Conservation (phyloP, 306 rosid genomes). For the Corylus avellana region DNA sequence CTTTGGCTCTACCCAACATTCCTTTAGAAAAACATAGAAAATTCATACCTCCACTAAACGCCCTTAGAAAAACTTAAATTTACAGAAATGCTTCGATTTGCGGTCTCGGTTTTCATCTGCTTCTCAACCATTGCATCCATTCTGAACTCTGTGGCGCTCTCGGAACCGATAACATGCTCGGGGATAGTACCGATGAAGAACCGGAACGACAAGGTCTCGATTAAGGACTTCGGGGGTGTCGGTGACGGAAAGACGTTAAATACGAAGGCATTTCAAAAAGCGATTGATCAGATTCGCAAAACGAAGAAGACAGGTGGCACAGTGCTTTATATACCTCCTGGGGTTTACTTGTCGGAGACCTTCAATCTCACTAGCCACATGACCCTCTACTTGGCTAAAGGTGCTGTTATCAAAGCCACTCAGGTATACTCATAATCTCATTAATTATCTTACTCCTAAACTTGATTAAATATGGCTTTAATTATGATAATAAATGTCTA, state of each 20-base stretch:
- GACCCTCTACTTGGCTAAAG: constrained; percentile 77
- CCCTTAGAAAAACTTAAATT: not conserved
- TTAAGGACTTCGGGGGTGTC: constrained; percentile 68
- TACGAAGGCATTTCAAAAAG: constrained; percentile 71
- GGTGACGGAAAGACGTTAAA: constrained; percentile 78
- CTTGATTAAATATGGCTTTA: not conserved
- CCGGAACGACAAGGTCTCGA: constrained; percentile 65
- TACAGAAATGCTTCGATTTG: constrained; percentile 34
- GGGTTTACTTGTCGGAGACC: constrained; percentile 70
- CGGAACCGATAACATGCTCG: constrained; percentile 57
- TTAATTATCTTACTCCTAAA: not conserved
- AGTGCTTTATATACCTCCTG: constrained; percentile 73
- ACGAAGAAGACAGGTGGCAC: constrained; percentile 66
- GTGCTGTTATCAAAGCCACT: constrained; percentile 77
- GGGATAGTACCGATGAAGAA: constrained; percentile 52
- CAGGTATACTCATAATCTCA: constrained; percentile 38
- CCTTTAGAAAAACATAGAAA: not conserved
- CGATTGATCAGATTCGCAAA: constrained; percentile 66
- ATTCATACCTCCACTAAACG: not conserved
- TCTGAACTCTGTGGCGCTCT: constrained; percentile 1
- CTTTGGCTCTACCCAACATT: not conserved
- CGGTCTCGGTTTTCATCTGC: constrained; percentile 26
- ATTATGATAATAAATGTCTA: not conserved
- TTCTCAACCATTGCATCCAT: constrained; percentile 18
- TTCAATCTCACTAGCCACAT: constrained; percentile 81